Base-by-base conservation (phyloP, 176 grass and related monocot species). In the Aegilops sharonensis region DNA sequence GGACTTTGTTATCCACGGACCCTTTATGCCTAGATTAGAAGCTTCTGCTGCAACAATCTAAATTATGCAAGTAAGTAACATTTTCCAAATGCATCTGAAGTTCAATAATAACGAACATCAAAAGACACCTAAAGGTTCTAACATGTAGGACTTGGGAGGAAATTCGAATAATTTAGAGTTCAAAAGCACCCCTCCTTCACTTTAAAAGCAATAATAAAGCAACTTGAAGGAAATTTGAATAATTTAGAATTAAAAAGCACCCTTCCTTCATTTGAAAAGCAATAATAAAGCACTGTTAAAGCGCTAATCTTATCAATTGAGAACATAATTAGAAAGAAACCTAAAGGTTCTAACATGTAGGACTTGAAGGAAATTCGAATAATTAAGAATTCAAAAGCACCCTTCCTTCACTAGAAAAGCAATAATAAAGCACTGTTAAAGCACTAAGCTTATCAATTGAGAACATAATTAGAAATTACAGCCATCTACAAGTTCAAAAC, bases 1-100 rank as follows among this genome's bases (percentile, higher is more conserved):
- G 68, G 96, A 98, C 83, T 98, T 95, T 8, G 96, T 98, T 77
- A 95, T 98, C 96, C 96, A 98, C 67, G 93, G 96, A 72, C 93
- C 92, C 76, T 88, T 94, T 65, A 98, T 95, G 74, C 91, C 96
- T 39, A 94, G 34, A n/a, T 89, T 86, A 45, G 86, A 87, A 90
- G 93, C 93, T 88, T 98, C 93, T 92, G 86, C 90, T 84, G 91
- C 92, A 91, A 98, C 92, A 68, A 94, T 91, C 96, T 98, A 75
- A 98, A 92, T 85, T 69, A 88, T 85, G 85, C 66, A 78, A 85
- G 82, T 81, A 56, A 95, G 75, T 78, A 71, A 83, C 70, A 90
- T 82, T 76, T 75, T 78, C 23, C 80, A 80, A 79, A 73, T 74
- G 31, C 75, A 68, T 17, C 18, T 65, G 18, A 80, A 20, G 21